Base-by-base conservation (phyloP, 306 rosid genomes). In the Cucurbita moschata region DNA sequence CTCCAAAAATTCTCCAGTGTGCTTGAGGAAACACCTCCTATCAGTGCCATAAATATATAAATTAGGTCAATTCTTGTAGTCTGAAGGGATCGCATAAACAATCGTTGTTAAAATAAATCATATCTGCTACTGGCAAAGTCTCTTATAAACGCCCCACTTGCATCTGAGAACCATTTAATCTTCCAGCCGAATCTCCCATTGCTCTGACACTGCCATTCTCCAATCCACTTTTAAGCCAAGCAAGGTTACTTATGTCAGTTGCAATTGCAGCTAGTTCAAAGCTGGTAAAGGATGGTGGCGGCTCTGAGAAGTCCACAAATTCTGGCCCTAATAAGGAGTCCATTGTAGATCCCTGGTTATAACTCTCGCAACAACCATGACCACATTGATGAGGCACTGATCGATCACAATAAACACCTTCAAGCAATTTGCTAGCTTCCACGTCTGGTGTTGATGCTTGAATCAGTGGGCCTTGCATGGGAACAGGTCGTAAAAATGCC, bases 181-280 rank as follows among this genome's bases (percentile, higher is more conserved):
- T 80, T 56, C 85, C 84, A 75, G 90, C 79, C 50, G 86, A 76
- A 35, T 86, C 91, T 73, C 88, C 85, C 87, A 85, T 82, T 71
- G 82, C 85, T 79, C 89, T 89, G 75, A 80, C 90, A 77, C 85
- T 85, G 59, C 83, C 85, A 79, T 80, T 89, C 89, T 90, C 97
- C 83, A 94, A 83, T 75, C 97, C 98, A 84, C 98, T 89, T 77
- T 86, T 94, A 69, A 91, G 87, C 99, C 99, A 94, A 82, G 97
- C 97, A 73, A 91, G 90, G 78, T 87, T 91, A 60, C 95, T 91
- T 71, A 91, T 82, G 70, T 94, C 99, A 4, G 97, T 83, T 75
- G 97, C 97, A 71, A 94, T 89, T 75, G 96, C 92, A 78, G 97
- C 97, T 81, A 89, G 76, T 85, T 94, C 99, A 74, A 86, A 89